Conservation (phyloP, 2,329 filamentous ascomycete genomes). For the Claviceps humidiphila region DNA sequence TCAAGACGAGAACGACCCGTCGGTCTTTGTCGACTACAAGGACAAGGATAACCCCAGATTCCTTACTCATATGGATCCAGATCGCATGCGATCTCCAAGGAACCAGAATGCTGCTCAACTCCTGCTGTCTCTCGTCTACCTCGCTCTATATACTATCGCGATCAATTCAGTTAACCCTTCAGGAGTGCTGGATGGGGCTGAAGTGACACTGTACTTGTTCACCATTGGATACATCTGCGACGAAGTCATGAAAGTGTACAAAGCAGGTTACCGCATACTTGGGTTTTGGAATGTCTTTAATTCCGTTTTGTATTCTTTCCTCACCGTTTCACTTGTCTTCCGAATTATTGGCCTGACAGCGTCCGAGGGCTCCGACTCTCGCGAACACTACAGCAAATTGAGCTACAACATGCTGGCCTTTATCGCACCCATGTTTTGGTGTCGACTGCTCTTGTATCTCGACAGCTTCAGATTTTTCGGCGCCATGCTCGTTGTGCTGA, state of each 20-base stretch:
- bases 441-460: slow-evolving; percentile 78
- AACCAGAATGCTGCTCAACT: slow-evolving; percentile 91
- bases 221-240: slow-evolving; percentile 85
- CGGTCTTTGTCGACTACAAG: slow-evolving; percentile 79
- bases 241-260: slow-evolving; percentile 80
- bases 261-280: slow-evolving; percentile 81
- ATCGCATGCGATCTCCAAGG: slow-evolving; percentile 80
- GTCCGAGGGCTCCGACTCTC: slow-evolving; percentile 25
- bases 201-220: slow-evolving; percentile 78
- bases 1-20: slow-evolving; percentile 85
- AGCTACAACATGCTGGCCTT: slow-evolving; percentile 94
- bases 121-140: slow-evolving; percentile 68
- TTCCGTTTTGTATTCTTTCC: slow-evolving; percentile 61
- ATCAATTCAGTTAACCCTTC: slow-evolving; percentile 87
- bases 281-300: slow-evolving; percentile 98
- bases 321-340: slow-evolving; percentile 65
- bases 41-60: slow-evolving; percentile 68
- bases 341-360: slow-evolving; percentile 68
- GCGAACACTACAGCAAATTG: slow-evolving; percentile 58
- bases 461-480: slow-evolving; percentile 94
- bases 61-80: slow-evolving; percentile 75
- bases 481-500: slow-evolving; percentile 92
- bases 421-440: slow-evolving; percentile 94
- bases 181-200: slow-evolving; percentile 73
- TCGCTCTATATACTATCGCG: slow-evolving; percentile 74